phyloP scores from a whole-genome alignment of 148 eudicot species.

The Camellia lanceoleosa region DNA sequence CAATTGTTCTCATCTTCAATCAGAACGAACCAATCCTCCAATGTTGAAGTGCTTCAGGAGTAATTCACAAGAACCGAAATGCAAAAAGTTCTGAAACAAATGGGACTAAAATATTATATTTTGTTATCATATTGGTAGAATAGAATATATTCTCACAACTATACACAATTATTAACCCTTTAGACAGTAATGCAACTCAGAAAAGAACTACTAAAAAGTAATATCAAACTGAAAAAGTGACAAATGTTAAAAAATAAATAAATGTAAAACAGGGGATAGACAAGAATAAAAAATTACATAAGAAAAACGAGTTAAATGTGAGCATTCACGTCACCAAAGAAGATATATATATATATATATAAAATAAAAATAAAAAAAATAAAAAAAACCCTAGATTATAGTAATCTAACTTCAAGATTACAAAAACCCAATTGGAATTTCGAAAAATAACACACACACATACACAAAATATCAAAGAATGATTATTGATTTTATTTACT shows the following conservation, averaged over 20 bases:
- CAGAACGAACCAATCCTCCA: not conserved
- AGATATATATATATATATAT: not conserved
- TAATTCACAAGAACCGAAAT: constrained; percentile 27
- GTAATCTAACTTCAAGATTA: not conserved
- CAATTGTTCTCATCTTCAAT: constrained; percentile 51
- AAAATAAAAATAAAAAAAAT: too few species aligned
- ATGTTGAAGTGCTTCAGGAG: not conserved
- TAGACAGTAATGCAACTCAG: not conserved
- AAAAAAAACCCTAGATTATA: not conserved
- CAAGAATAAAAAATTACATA: too few species aligned
- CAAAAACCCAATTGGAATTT: not conserved
- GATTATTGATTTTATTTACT: too few species aligned
- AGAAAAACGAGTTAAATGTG: too few species aligned
- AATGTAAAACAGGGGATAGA: not conserved
- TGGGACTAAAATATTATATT: not conserved
- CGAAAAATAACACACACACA: too few species aligned
- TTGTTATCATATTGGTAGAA: not conserved
- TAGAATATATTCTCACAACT: not conserved
- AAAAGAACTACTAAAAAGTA: not conserved
- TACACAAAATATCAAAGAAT: too few species aligned
- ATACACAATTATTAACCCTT: not conserved
- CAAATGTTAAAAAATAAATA: not conserved
- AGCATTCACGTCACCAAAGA: not conserved
- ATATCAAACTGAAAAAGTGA: not conserved
- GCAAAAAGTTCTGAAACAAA: not conserved